Evolutionary conservation across 257 asterid species (phyloP).

Genomic region (Solanum sejunctum): DNA sequence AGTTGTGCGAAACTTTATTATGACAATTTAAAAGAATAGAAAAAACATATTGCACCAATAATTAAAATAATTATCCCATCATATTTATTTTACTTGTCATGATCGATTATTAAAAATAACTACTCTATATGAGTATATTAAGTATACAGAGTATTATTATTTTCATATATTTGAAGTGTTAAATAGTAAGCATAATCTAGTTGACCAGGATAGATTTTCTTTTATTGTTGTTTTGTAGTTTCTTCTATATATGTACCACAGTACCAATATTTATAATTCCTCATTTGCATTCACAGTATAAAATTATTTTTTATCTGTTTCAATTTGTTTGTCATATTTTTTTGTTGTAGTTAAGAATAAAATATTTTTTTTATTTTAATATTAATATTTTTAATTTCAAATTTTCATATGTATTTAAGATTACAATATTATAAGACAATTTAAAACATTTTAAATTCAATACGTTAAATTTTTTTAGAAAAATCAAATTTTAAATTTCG

Average conservation of each 20-base stretch:
- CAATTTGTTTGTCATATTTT: too few species aligned
- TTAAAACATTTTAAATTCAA: background rate
- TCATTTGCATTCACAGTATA: background rate
- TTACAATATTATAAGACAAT: rapidly evolving
- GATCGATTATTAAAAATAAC: too few species aligned
- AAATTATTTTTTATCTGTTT: rapidly evolving
- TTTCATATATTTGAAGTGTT: background rate
- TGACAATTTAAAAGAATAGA: too few species aligned
- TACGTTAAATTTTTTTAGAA: too few species aligned
- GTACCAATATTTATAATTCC: background rate
- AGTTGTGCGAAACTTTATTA: too few species aligned
- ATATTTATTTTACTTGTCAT: background rate
- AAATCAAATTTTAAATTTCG: too few species aligned
- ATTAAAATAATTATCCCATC: background rate
- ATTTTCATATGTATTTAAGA: background rate
- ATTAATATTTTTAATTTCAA: rapidly evolving
- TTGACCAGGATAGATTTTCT: background rate
- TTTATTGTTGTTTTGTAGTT: background rate
- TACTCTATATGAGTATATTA: background rate
- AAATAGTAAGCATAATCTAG: background rate
- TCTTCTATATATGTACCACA: background rate
- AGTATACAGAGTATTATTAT: too few species aligned
- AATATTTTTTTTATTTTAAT: background rate
- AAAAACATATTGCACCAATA: background rate
- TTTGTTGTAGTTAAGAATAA: rapidly evolving